Evolutionary conservation across 2,329 filamentous ascomycete species (phyloP).

Genomic region (Aspergillus fructus): DNA sequence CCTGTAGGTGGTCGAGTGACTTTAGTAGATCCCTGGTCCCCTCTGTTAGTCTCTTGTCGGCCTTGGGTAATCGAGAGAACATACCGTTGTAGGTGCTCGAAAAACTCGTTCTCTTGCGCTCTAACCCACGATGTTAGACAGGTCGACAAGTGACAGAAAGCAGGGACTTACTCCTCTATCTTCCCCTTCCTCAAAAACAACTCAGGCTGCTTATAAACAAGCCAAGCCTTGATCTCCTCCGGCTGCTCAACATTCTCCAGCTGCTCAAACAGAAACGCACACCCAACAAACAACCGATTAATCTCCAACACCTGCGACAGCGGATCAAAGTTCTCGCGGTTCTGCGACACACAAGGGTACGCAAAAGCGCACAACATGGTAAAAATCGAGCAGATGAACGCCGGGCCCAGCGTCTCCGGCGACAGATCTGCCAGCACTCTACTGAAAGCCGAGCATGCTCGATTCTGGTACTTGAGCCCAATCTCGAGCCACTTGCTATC

Average conservation of each 20-base stretch:
- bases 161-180: conserved; percentile 9
- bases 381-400: conserved; percentile 41
- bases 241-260: conserved; percentile 22
- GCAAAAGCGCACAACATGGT: conserved; percentile 39
- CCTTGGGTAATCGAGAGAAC: not conserved
- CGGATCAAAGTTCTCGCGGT: conserved; percentile 25
- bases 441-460: conserved; percentile 34
- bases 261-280: conserved; percentile 29
- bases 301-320: conserved; percentile 28
- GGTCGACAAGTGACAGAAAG: not conserved
- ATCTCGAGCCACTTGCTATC: conserved; percentile 36
- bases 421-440: conserved; percentile 39
- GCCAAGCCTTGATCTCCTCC: conserved; percentile 27
- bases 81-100: conserved; percentile 19
- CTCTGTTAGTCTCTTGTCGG: conserved; percentile 7
- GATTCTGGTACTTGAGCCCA: conserved; percentile 38
- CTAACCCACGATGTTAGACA: not conserved
- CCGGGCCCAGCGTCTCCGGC: conserved; percentile 43
- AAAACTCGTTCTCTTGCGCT: conserved; percentile 4
- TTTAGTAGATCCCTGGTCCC: conserved; percentile 22
- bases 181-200: conserved; percentile 9
- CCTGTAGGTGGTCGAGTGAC: conserved; percentile 23
- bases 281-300: conserved; percentile 30
- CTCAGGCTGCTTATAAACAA: conserved; percentile 20
- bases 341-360: conserved; percentile 28